phyloP scores from a whole-genome alignment of 2,329 filamentous ascomycete species.

The Metarhizium brunneum region DNA sequence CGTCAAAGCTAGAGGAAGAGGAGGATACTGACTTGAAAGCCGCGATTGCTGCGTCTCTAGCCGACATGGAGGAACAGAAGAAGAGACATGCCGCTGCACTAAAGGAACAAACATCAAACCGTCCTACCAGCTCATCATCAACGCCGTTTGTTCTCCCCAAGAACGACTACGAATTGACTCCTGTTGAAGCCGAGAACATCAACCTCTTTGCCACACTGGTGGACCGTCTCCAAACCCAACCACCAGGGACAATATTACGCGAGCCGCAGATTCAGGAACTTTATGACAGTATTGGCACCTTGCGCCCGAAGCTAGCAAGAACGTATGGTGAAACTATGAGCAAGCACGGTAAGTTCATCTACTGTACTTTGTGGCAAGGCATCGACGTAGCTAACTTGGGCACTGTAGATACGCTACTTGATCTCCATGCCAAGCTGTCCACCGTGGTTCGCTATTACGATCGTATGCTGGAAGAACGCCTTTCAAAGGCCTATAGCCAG shows the following conservation, averaged over 20 bases:
- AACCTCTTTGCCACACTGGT: slow-evolving; percentile 92
- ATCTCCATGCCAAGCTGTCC: slow-evolving; percentile 88
- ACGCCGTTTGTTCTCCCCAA: slow-evolving; percentile 56
- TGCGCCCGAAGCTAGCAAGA: slow-evolving; percentile 85
- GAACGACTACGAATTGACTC: slow-evolving; percentile 89
- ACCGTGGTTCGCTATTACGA: slow-evolving; percentile 97
- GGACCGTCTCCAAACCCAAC: slow-evolving; percentile 88
- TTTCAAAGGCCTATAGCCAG: slow-evolving; percentile 87
- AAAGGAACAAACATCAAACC: slow-evolving; percentile 62
- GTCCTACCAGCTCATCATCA: slow-evolving; percentile 24
- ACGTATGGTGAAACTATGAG: slow-evolving; percentile 99
- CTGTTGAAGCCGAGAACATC: slow-evolving; percentile 94
- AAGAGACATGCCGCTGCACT: slow-evolving; percentile 76
- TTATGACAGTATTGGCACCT: slow-evolving; percentile 90
- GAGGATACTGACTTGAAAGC: slow-evolving; percentile 91
- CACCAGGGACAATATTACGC: slow-evolving; percentile 88
- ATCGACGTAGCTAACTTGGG: not conserved
- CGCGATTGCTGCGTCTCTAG: slow-evolving; percentile 87
- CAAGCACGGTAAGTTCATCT: slow-evolving; percentile 68
- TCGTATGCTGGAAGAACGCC: slow-evolving; percentile 89
- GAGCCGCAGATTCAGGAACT: slow-evolving; percentile 97
- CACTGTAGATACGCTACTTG: slow-evolving; percentile 70
- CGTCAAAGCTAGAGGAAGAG: slow-evolving; percentile 54
- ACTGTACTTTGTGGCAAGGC: not conserved
- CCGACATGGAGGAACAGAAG: slow-evolving; percentile 98